Evolutionary conservation across 768 basidiomycete species (phyloP).

Genomic region (Suillus sp.): DNA sequence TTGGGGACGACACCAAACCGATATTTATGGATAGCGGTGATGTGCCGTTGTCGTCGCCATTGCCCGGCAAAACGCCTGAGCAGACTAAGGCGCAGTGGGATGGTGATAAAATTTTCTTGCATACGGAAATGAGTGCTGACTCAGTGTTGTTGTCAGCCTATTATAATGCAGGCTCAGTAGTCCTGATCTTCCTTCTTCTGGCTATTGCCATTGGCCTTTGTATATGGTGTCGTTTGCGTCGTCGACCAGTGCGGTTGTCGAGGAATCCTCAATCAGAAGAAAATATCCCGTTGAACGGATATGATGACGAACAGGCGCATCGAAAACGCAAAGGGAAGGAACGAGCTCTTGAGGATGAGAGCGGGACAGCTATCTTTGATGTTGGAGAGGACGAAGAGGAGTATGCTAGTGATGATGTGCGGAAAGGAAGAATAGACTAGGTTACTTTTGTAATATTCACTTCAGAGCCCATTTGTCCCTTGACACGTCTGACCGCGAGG

Average conservation of each 20-base stretch:
- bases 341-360: constrained; percentile 37
- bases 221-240: constrained; percentile 75
- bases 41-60: constrained; percentile 38
- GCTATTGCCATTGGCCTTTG: constrained; percentile 67
- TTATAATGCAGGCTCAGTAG: constrained; percentile 90
- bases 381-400: constrained; percentile 57
- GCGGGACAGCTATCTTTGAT: constrained; percentile 51
- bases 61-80: constrained; percentile 61
- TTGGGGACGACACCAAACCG: constrained; percentile 76
- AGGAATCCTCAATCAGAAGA: constrained; percentile 49
- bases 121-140: constrained; percentile 3
- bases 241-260: constrained; percentile 30
- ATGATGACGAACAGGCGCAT: constrained; percentile 43
- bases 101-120: constrained; percentile 46
- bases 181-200: constrained; percentile 79
- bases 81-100: constrained; percentile 91
- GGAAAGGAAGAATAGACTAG: constrained; percentile 3
- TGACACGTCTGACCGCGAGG: neutral
- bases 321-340: constrained; percentile 51
- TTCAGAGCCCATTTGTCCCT: neutral
- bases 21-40: constrained; percentile 51
- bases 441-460: neutral
- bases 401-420: constrained; percentile 15
- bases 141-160: constrained; percentile 59
- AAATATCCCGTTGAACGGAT: constrained; percentile 65